phyloP scores from a whole-genome alignment of 2,329 filamentous ascomycete genomes.

The Paracorniculantispora psalliotae region DNA sequence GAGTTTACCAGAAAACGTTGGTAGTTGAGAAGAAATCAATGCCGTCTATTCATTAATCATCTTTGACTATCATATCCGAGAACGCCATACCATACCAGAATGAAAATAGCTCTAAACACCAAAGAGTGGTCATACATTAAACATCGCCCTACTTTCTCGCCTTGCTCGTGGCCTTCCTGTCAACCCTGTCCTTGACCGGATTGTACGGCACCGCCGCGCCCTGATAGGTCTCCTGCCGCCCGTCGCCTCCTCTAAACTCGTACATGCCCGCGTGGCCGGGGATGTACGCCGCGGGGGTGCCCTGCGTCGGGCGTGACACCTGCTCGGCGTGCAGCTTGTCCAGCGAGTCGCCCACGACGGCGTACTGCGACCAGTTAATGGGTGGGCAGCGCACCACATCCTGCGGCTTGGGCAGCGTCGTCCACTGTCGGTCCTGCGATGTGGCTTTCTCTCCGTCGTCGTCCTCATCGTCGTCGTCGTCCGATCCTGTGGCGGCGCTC shows the following conservation, averaged over 20 bases:
- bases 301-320: slow-evolving; percentile 55
- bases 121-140: not conserved
- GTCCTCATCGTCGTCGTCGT: slow-evolving; percentile 25
- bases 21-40: not conserved
- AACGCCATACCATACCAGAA: not conserved
- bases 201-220: slow-evolving; percentile 46
- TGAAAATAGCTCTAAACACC: not conserved
- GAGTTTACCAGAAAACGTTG: not conserved
- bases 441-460: slow-evolving; percentile 12
- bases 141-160: slow-evolving; percentile 23
- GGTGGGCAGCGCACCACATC: slow-evolving; percentile 80
- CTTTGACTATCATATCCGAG: too few species aligned
- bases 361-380: slow-evolving; percentile 93
- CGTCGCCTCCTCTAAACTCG: slow-evolving; percentile 43
- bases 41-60: too few species aligned
- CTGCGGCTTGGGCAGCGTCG: slow-evolving; percentile 68
- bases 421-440: slow-evolving; percentile 42
- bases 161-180: slow-evolving; percentile 29
- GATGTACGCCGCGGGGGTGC: slow-evolving; percentile 39
- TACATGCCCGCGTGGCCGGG: slow-evolving; percentile 42
- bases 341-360: slow-evolving; percentile 71
- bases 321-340: slow-evolving; percentile 84
- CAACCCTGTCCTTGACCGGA: slow-evolving; percentile 44
- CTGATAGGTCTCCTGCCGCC: slow-evolving; percentile 39
- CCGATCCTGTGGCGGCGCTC: slow-evolving; percentile 4